Evolutionary conservation across 805 yeast species (phyloP), one percentile per base, ranked within the genome.

Genomic region (Candida vaughaniae): DNA sequence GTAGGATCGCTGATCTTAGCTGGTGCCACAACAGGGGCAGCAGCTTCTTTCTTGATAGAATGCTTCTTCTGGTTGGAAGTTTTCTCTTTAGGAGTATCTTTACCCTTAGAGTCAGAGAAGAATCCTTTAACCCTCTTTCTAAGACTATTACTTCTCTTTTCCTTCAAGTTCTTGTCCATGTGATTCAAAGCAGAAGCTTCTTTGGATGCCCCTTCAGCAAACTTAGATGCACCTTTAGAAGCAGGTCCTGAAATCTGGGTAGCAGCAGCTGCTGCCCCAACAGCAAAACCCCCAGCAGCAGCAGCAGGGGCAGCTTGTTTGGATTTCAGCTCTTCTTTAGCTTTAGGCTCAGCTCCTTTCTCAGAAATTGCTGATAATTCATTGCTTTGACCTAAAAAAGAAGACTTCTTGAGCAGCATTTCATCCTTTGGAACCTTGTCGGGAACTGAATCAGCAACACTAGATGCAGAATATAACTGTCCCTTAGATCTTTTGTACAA

Each of bases 361-460:
- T 40, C 53, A 36, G 49, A 14, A 23, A 56, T 39, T 9, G 30
- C 48, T 36, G 46, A 55, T 36, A 53, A 56, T 35, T 60, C 69
- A 49, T 55, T 51, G 59, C 64, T 59, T 16, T 46, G 50, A 18
- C 43, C 60, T 50, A 62, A 56, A 46, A 60, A 48, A 42, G 58
- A 49, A 2, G 28, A 9, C 16, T 31, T 22, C 6, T 29, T 14
- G 12, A 35, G 38, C 15, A 26, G 27, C 6, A 35, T 28, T 31
- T 43, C 46, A 30, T 43, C 44, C 22, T 37, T 40, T 14, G 47
- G 47, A 14, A 37, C 46, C 38, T 38, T 44, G 14, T 37, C 45
- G n/a, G 43, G 44, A 16, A 35, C 44, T 3, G 46, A 30, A 17
- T 36, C 49, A 31, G 29, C 38, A 46, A 17, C 48, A 5, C 29